Base-by-base conservation (phyloP, 75 land plant genomes). In the Pinus tabuliformis region DNA sequence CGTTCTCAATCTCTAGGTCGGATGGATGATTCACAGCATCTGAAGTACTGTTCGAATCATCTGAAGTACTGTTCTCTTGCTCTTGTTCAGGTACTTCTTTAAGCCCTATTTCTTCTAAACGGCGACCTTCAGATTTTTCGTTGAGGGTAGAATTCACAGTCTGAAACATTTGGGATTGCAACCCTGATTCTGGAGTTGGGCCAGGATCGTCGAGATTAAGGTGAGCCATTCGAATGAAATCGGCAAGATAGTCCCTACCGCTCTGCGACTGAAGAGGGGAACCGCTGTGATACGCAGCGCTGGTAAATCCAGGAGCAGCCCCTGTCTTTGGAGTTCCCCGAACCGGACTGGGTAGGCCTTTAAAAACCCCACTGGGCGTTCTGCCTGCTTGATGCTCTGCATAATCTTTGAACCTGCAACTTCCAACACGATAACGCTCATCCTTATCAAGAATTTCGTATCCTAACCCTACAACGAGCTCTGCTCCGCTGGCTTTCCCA, bases 401-500 rank as follows among this genome's bases (percentile, higher is more conserved):
- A 22, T 57, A 89, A 45, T 21, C 73, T 14, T 70, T 66, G 62
- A 71, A 72, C 60, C 64, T 68, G 24, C 68, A 16, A 74, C 76
- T 73, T 18, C 73, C 80, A 42, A 63, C 42, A 58, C 52, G 21
- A n/a, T 57, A 3, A 68, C 63, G 33, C 59, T 80, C 81, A 70
- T 95, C 92, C 56, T 83, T 83, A 57, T 89, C 89, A 81, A 90
- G 84, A 26, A 94, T 88, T 81, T 94, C 90, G 78, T 89, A 92
- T 5, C 92, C 95, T 56, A 97, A 77, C 26, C 89, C 89, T 52
- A 94, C 73, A 26, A 85, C 78, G 8, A 97, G 85, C 56, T 89
- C 87, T 33, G 89, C 93, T 42, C 95, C 99, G 72, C 83, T 91
- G 12, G 95, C 99, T 80, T 94, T 92, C 60, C 99, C 99, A 0